A percentile compares a stretch with the other conserved stretches of the same genome.
Evolutionary conservation across 2,329 filamentous ascomycete species (phyloP).

Genomic region (Fusarium veterinarium): DNA sequence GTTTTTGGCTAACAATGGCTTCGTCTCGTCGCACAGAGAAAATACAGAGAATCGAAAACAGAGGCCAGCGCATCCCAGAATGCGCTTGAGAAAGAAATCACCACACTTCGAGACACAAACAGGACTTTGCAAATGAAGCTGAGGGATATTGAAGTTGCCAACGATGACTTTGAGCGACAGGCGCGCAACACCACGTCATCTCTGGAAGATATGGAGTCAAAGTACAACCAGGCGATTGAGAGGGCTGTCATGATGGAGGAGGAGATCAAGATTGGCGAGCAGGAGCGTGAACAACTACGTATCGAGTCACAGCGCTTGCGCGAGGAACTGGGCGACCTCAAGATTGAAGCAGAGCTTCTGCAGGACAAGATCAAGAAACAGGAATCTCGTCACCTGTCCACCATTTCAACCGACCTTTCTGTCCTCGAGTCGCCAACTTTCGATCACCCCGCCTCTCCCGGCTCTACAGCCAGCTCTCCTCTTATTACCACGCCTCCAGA

Average conservation of each 20-base stretch:
- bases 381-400: conserved; percentile 67
- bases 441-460: conserved; percentile 77
- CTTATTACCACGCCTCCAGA: conserved; percentile 87
- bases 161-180: conserved; percentile 97
- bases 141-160: conserved; percentile 95
- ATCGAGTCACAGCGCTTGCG: conserved; percentile 92
- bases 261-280: conserved; percentile 89
- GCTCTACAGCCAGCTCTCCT: conserved; percentile 90
- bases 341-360: conserved; percentile 93
- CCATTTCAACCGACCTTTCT: conserved; percentile 71
- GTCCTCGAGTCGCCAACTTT: conserved; percentile 77
- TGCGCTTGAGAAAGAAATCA: conserved; percentile 93
- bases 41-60: conserved; percentile 93
- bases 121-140: conserved; percentile 84
- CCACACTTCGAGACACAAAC: conserved; percentile 85
- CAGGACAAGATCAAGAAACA: conserved; percentile 91
- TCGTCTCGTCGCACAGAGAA: conserved; percentile 68
- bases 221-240: conserved; percentile 95
- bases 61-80: conserved; percentile 89
- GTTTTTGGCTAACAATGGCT: conserved; percentile 23
- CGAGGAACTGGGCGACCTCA: conserved; percentile 91
- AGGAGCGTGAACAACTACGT: conserved; percentile 87
- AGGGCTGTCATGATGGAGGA: conserved; percentile 93
- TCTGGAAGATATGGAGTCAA: conserved; percentile 95
- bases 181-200: conserved; percentile 95